phyloP scores from a whole-genome alignment of 1,284 basidiomycete genomes.

The Agaricales sp. region DNA sequence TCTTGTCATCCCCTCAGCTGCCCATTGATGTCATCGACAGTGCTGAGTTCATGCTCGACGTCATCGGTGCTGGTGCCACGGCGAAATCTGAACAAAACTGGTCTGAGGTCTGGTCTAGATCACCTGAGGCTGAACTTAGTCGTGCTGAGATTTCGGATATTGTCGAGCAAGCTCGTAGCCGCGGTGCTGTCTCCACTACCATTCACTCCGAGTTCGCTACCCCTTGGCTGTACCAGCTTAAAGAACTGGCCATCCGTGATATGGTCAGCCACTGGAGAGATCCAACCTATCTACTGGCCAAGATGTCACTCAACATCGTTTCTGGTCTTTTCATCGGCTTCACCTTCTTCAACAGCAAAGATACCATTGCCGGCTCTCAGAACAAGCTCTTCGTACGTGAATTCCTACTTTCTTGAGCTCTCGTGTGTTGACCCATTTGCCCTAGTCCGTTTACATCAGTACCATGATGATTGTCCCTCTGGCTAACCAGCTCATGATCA shows the following conservation, averaged over 20 bases:
- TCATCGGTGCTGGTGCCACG: constrained; percentile 29
- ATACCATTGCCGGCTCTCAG: constrained; percentile 64
- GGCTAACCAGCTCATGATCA: constrained; percentile 36
- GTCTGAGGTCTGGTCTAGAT: constrained; percentile 31
- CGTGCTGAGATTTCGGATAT: constrained; percentile 12
- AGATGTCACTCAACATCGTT: constrained; percentile 37
- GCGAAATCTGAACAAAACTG: constrained; percentile 28
- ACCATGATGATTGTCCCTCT: constrained; percentile 23
- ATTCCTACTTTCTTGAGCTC: neutral
- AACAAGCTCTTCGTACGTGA: constrained; percentile 65
- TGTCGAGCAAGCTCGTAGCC: constrained; percentile 22
- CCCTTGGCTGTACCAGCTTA: neutral
- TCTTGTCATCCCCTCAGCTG: neutral
- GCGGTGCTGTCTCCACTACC: constrained; percentile 4
- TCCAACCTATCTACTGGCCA: constrained; percentile 11
- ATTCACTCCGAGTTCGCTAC: neutral
- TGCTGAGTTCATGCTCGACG: constrained; percentile 16
- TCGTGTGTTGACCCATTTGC: constrained; percentile 20
- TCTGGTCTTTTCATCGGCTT: constrained; percentile 9
- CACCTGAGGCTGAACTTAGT: constrained; percentile 18
- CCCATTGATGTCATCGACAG: constrained; percentile 2
- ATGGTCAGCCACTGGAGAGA: neutral
- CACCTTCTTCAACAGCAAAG: constrained; percentile 51
- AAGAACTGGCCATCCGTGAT: neutral
- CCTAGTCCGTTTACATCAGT: constrained; percentile 10